Evolutionary conservation across 2,329 filamentous ascomycete species (phyloP).

Genomic region (Xylariaceae sp.): DNA sequence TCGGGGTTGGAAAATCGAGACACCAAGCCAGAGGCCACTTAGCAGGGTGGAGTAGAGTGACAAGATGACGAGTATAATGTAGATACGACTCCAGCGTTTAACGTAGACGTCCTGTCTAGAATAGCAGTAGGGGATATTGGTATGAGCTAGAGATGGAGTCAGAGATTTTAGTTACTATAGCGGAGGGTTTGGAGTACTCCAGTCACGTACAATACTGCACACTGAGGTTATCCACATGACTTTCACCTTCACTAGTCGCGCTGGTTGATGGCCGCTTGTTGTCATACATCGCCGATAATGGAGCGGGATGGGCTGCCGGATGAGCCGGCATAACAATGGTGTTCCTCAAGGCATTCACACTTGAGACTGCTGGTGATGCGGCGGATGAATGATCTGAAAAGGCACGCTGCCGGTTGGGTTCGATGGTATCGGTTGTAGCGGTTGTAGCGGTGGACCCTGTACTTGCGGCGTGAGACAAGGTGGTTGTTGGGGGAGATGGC

Average conservation of each 20-base stretch:
- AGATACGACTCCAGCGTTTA: constrained; percentile 42
- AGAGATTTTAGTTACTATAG: not conserved
- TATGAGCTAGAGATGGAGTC: constrained; percentile 17
- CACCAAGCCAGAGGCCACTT: constrained; percentile 60
- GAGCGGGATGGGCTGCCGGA: constrained; percentile 14
- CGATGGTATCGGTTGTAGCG: constrained; percentile 8
- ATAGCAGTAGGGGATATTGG: constrained; percentile 26
- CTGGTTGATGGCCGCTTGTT: constrained; percentile 8
- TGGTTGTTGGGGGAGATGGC: not conserved
- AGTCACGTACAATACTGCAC: constrained; percentile 20
- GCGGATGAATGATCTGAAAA: constrained; percentile 22
- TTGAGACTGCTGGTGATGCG: constrained; percentile 1
- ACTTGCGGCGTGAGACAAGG: not conserved
- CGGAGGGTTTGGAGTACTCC: not conserved
- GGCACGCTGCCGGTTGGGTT: constrained; percentile 16
- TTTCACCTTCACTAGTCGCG: constrained; percentile 15
- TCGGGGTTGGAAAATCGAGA: constrained; percentile 56
- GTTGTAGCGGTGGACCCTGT: constrained; percentile 1
- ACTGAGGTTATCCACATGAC: constrained; percentile 20
- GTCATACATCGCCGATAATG: constrained; percentile 18
- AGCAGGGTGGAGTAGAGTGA: constrained; percentile 59
- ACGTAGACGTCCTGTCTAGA: constrained; percentile 29
- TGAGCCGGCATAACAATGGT: constrained; percentile 9
- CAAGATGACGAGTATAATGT: constrained; percentile 40
- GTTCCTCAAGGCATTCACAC: constrained; percentile 8